A percentile compares a stretch with the other conserved stretches of the same genome.
phyloP scores from a whole-genome alignment of 2,329 filamentous ascomycete genomes.

The Talaromyces amestolkiae region DNA sequence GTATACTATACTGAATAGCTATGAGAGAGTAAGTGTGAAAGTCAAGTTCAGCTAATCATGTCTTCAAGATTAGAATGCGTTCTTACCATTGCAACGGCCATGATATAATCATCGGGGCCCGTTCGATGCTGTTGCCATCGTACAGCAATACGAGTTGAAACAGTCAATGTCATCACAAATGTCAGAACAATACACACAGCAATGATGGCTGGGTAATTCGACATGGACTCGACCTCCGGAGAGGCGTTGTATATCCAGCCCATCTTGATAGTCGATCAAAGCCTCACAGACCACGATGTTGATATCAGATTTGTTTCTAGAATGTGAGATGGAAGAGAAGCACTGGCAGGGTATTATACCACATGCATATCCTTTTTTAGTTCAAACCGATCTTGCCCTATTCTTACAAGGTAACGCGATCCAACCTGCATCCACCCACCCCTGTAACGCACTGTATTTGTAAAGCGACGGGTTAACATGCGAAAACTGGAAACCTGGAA shows the following conservation, averaged over 20 bases:
- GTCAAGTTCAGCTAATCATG: conserved; percentile 22
- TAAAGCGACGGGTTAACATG: not conserved
- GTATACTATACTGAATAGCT: conserved; percentile 51
- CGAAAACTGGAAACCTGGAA: not conserved
- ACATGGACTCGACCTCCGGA: conserved; percentile 47
- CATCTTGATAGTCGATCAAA: conserved; percentile 26
- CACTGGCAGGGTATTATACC: conserved; percentile 1
- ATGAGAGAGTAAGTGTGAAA: not conserved
- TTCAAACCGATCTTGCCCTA: not conserved
- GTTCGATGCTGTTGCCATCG: conserved; percentile 45
- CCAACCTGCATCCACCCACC: not conserved
- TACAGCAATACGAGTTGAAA: conserved; percentile 45
- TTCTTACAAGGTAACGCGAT: not conserved
- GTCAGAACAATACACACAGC: conserved; percentile 50
- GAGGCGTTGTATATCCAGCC: conserved; percentile 53
- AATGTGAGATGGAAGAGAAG: not conserved
- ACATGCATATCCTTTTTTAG: not conserved
- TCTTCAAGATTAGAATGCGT: not conserved
- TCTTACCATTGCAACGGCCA: conserved; percentile 35
- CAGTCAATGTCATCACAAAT: conserved; percentile 43
- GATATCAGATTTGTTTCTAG: conserved; percentile 5
- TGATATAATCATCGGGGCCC: conserved; percentile 49
- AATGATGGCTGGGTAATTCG: conserved; percentile 51
- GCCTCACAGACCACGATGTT: not conserved
- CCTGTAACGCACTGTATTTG: not conserved